Evolutionary conservation across 345 rosid species (phyloP), one percentile per base, ranked within the genome.

Genomic region (Iberis pinnata): DNA sequence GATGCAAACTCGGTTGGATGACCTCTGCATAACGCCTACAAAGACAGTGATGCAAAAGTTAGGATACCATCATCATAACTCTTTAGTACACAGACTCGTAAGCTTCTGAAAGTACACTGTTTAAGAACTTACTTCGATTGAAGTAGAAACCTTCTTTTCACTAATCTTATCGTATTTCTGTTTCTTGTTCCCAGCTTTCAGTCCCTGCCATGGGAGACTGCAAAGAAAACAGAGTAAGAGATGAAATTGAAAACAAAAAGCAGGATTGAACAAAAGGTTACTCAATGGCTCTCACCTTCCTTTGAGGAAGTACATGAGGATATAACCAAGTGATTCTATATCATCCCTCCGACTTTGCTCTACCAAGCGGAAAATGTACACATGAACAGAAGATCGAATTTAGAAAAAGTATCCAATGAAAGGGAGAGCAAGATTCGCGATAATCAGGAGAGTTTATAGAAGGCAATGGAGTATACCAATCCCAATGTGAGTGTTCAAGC

Each of bases 301-400:
- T 68, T 82, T 86, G 19, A 93, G 74, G 59, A 93, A 93, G 48
- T 93, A 93, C 87, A 88, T 77, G 43, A 93, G 90, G 39, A 88
- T 96, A 61, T 81, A 93, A 50, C 99, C 99, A 73, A 93, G 97
- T 47, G 99, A 93, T 61, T 93, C 97, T 55, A 93, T 44, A 82
- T 93, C 99, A 80, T 93, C 99, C 72, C 99, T 79, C 56, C 99
- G 84, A 72, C 99, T 93, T 88, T 93, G 99, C 79, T 93, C 99
- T 92, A 44, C 13, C 57, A 57, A 57, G 35, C 29, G 9, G 10
- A 48, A 1, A 32, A 22, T 35, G 25, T 6, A 64, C 11, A 52
- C 14, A 47, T 13, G 35, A 47, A 60, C 32, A 47, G 4, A 58
- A 55, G 18, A 27, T 20, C 14, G 11, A 15, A 35, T 25, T 56